Evolutionary conservation across 2,329 filamentous ascomycete species (phyloP).

Genomic region (Ascosphaera aggregata): DNA sequence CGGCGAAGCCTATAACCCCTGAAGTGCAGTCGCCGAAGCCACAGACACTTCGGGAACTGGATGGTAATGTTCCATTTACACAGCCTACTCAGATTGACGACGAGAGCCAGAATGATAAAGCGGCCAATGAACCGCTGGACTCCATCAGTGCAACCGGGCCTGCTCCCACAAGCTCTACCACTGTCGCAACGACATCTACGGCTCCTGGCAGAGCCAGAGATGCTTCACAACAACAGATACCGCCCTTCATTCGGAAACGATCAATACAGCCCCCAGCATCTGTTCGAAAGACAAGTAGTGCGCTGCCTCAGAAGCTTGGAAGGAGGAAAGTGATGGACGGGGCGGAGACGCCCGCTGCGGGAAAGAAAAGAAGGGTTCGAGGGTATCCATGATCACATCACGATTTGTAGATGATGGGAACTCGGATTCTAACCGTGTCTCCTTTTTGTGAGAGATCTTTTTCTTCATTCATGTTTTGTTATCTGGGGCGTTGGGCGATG

Average conservation of each 20-base stretch:
- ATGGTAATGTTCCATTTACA: not conserved
- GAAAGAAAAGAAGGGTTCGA: not conserved
- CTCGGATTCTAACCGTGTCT: too few relatives aligned
- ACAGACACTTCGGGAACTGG: not conserved
- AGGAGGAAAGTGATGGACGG: slow-evolving; percentile 1
- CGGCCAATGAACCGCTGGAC: not conserved
- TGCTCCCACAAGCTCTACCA: too few relatives aligned
- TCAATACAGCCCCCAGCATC: not conserved
- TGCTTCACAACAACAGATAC: not conserved
- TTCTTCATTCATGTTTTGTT: too few relatives aligned
- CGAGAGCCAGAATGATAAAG: not conserved
- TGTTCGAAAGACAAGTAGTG: not conserved
- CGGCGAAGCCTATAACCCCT: not conserved
- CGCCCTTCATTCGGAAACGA: not conserved
- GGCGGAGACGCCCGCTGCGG: not conserved
- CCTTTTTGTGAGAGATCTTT: too few relatives aligned
- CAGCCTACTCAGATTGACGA: not conserved
- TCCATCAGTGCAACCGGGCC: too few relatives aligned
- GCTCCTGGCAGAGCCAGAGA: not conserved
- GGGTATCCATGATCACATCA: not conserved
- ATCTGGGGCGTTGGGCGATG: too few relatives aligned
- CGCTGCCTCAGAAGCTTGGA: not conserved
- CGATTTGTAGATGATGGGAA: too few relatives aligned
- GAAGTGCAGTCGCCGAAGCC: not conserved
- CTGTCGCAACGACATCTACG: not conserved